Percentiles rank a stretch among this genome's conserved stretches.
Evolutionary conservation across 2,329 filamentous ascomycete species (phyloP).

Genomic region (Pseudopyrenochaeta lycopersici): DNA sequence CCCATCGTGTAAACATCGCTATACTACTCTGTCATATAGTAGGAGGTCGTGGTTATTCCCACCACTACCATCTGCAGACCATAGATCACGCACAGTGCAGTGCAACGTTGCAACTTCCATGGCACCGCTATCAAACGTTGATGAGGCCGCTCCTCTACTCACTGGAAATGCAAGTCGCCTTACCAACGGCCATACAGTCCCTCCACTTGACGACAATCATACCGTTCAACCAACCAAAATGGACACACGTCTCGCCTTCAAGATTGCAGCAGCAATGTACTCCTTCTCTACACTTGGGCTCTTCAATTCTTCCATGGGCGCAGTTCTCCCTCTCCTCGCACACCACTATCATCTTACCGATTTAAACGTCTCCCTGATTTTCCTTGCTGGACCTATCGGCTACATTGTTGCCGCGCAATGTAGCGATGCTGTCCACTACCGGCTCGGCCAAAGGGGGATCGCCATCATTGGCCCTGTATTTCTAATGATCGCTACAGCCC

Average conservation of each 20-base stretch:
- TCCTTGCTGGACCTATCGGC: slow-evolving; percentile 55
- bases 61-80: background rate
- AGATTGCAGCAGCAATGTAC: slow-evolving; percentile 64
- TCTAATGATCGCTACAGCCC: slow-evolving; percentile 44
- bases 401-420: slow-evolving; percentile 55
- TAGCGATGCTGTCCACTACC: slow-evolving; percentile 51
- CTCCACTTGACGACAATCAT: background rate
- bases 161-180: background rate
- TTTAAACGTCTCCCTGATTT: slow-evolving; percentile 55
- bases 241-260: slow-evolving; percentile 27
- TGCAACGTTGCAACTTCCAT: background rate
- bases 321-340: slow-evolving; percentile 50
- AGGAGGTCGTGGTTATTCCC: background rate
- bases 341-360: slow-evolving; percentile 54
- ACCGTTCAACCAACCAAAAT: background rate
- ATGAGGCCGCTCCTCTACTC: slow-evolving; percentile 1
- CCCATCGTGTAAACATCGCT: background rate
- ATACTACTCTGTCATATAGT: background rate
- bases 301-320: slow-evolving; percentile 40
- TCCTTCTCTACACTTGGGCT: slow-evolving; percentile 65
- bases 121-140: background rate
- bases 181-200: background rate
- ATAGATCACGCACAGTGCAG: background rate
- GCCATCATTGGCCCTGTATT: slow-evolving; percentile 52
- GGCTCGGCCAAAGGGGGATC: slow-evolving; percentile 54